phyloP scores from a whole-genome alignment of 129 eudicot genomes.

The Helichrysum umbraculigerum region DNA sequence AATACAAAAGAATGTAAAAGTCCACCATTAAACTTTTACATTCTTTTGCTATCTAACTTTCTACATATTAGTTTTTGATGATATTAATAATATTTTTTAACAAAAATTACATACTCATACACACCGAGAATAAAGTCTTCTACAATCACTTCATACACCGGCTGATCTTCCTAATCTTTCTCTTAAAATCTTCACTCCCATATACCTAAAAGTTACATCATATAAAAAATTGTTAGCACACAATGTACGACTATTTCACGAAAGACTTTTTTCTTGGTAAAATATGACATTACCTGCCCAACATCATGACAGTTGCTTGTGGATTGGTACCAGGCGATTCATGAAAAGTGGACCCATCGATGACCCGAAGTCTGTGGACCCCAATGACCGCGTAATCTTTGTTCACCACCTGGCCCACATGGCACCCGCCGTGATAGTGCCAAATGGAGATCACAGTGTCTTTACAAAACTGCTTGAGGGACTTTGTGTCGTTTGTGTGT shows the following conservation, averaged over 20 bases:
- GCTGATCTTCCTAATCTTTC: constrained; percentile 64
- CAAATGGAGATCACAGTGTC: constrained; percentile 95
- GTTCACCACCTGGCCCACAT: constrained; percentile 79
- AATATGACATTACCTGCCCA: constrained; percentile 65
- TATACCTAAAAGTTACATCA: constrained; percentile 61
- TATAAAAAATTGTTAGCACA: background rate
- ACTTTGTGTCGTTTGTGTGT: constrained; percentile 67
- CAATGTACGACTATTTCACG: background rate
- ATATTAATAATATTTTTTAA: background rate
- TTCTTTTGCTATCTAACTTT: constrained; percentile 21
- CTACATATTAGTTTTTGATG: constrained; percentile 13
- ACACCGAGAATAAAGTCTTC: background rate
- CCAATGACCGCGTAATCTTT: constrained; percentile 64
- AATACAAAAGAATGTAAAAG: constrained; percentile 20
- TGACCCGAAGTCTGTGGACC: constrained; percentile 70
- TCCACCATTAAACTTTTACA: constrained; percentile 7
- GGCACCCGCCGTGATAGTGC: constrained; percentile 99
- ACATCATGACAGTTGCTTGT: constrained; percentile 95
- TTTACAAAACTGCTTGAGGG: constrained; percentile 76
- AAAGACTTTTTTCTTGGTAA: background rate
- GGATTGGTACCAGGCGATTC: constrained; percentile 97
- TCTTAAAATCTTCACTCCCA: constrained; percentile 92
- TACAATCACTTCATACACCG: constrained; percentile 42
- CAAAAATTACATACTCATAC: constrained; percentile 17
- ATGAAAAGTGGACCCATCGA: constrained; percentile 80